Evolutionary conservation across 371 early-diverging fungal genomes (phyloP).

Genomic region (Haplosporangium sp.): DNA sequence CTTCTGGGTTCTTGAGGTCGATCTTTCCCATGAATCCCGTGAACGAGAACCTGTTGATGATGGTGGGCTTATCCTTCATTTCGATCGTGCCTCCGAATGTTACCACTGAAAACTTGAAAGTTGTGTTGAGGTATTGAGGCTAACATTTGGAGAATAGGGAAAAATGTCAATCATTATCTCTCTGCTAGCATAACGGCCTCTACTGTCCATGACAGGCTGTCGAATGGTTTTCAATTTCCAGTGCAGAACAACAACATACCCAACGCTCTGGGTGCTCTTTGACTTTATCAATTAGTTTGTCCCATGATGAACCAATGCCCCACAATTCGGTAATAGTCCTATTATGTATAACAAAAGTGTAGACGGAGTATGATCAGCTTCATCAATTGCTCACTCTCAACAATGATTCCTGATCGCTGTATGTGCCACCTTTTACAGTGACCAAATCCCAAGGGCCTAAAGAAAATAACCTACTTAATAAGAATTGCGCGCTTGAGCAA

Average conservation of each 20-base stretch:
- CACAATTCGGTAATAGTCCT: constrained; percentile 85
- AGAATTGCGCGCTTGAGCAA: constrained; percentile 90
- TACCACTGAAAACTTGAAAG: constrained; percentile 88
- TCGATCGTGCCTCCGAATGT: constrained; percentile 80
- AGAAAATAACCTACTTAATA: constrained; percentile 66
- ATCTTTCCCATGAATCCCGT: constrained; percentile 83
- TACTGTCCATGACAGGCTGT: too few relatives aligned
- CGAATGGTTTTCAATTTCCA: too few relatives aligned
- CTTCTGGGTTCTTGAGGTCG: constrained; percentile 85
- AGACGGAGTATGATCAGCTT: background rate
- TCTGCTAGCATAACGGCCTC: too few relatives aligned
- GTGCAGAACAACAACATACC: constrained; percentile 42
- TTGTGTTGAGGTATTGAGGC: constrained; percentile 65
- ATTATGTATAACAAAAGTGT: background rate
- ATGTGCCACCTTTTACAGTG: too few relatives aligned
- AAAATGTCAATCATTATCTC: background rate
- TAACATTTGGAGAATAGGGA: constrained; percentile 25
- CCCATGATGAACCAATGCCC: constrained; percentile 75
- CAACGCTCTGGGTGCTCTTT: constrained; percentile 69
- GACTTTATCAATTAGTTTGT: constrained; percentile 69
- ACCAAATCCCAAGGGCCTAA: too few relatives aligned
- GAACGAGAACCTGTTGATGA: constrained; percentile 86
- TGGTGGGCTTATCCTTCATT: constrained; percentile 74
- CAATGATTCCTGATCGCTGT: background rate
- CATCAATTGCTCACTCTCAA: background rate